Evolutionary conservation across 352 stramenopile species (phyloP).

Genomic region (Pythium chondricola): DNA sequence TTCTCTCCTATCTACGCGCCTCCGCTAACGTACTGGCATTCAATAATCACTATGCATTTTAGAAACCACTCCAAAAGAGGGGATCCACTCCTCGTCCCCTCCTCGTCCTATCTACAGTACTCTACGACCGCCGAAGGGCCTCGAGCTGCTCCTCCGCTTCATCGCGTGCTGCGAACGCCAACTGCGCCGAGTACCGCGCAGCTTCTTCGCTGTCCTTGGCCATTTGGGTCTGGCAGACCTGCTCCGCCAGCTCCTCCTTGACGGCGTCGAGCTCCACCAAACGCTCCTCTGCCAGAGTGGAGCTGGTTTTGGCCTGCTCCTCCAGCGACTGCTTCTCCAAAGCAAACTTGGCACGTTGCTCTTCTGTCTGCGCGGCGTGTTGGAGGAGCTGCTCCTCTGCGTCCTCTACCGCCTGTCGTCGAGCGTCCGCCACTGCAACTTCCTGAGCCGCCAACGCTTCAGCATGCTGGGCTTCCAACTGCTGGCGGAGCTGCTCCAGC

Average conservation of each 20-base stretch:
- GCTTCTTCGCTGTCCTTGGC: constrained; percentile 69
- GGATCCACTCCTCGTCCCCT: no score
- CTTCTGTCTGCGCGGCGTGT: background rate
- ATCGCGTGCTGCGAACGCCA: constrained; percentile 63
- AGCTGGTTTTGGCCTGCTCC: constrained; percentile 17
- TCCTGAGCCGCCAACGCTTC: constrained; percentile 17
- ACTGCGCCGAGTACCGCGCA: constrained; percentile 60
- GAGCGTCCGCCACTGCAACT: constrained; percentile 13
- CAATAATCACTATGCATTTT: no score
- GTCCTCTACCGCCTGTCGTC: no score
- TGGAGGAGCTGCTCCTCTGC: no score
- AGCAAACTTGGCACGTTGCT: background rate
- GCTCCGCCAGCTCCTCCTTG: constrained; percentile 32
- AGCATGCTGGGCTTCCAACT: constrained; percentile 27
- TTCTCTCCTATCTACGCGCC: no score
- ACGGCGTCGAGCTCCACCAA: constrained; percentile 26
- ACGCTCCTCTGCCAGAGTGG: constrained; percentile 13
- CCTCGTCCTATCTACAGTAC: no score
- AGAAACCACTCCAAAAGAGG: no score
- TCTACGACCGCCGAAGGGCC: no score
- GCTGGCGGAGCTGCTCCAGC: constrained; percentile 24
- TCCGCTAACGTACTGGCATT: no score
- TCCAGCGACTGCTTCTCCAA: background rate
- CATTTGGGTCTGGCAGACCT: constrained; percentile 34
- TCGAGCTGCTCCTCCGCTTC: constrained; percentile 35